Conservation (phyloP, 352 stramenopile genomes). For the Phytophthora litchii region DNA sequence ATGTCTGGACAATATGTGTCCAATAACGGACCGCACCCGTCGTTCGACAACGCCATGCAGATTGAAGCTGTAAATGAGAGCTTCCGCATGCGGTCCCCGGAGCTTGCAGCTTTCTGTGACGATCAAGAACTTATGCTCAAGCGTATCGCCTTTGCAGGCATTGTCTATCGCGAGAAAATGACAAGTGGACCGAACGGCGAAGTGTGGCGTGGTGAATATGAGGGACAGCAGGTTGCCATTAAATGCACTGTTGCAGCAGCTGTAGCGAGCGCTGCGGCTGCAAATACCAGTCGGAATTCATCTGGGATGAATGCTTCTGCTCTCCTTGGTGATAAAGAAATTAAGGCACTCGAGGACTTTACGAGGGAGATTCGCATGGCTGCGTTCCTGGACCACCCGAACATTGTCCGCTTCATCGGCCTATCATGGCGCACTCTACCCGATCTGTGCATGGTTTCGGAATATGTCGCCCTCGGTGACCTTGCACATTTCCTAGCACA, state of each 20-base stretch:
- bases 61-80: slow-evolving; percentile 45
- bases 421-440: slow-evolving; percentile 53
- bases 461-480: slow-evolving; percentile 47
- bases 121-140: slow-evolving; percentile 48
- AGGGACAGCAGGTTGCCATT: slow-evolving; percentile 56
- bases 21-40: slow-evolving; percentile 28
- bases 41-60: slow-evolving; percentile 28
- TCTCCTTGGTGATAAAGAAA: slow-evolving; percentile 30
- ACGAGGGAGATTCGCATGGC: slow-evolving; percentile 56
- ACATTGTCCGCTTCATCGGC: slow-evolving; percentile 57
- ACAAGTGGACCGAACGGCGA: slow-evolving; percentile 44
- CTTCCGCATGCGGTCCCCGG: slow-evolving; percentile 33
- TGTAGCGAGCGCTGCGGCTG: slow-evolving; percentile 8
- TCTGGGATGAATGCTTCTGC: slow-evolving; percentile 18
- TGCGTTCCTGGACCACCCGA: slow-evolving; percentile 52
- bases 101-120: slow-evolving; percentile 41
- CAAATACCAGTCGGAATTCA: slow-evolving; percentile 18
- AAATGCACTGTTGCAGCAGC: slow-evolving; percentile 42
- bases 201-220: slow-evolving; percentile 64
- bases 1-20: slow-evolving; percentile 24
- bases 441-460: slow-evolving; percentile 54
- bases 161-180: slow-evolving; percentile 37
- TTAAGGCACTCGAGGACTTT: slow-evolving; percentile 45
- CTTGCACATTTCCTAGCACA: slow-evolving; percentile 43
- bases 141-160: slow-evolving; percentile 37